Percentiles rank a stretch among this genome's conserved stretches.
Conservation (phyloP, 2,329 filamentous ascomycete genomes). For the Stenocarpella maydis region DNA sequence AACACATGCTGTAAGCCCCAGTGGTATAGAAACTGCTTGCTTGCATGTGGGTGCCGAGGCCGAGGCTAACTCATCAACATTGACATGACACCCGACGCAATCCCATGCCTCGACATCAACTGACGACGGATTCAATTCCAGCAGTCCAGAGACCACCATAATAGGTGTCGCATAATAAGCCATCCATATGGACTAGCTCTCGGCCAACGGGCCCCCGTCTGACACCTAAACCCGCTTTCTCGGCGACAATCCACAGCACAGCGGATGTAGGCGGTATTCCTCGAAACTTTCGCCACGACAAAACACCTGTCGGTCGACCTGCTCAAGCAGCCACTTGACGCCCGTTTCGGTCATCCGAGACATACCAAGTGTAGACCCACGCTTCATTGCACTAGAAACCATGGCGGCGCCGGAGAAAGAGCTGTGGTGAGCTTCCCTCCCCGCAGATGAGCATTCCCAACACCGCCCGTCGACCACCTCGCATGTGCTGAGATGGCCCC, state of each 20-base stretch:
- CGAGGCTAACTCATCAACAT: too few species aligned
- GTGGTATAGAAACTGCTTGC: not conserved
- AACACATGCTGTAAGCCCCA: not conserved
- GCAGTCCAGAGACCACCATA: not conserved
- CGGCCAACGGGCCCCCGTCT: not conserved
- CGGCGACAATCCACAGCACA: not conserved
- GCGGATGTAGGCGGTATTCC: not conserved
- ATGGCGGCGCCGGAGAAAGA: conserved; percentile 27
- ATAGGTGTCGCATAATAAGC: not conserved
- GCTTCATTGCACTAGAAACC: not conserved
- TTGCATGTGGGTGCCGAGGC: conserved; percentile 2
- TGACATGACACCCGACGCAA: conserved; percentile 16
- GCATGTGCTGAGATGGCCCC: conserved; percentile 1
- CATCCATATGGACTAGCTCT: not conserved
- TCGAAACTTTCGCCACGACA: not conserved
- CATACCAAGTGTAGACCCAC: not conserved
- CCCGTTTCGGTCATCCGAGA: not conserved
- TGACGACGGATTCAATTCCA: not conserved
- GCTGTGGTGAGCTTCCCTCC: conserved; percentile 18
- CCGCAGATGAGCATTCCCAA: not conserved
- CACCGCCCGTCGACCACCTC: not conserved
- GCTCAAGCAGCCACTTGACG: not conserved
- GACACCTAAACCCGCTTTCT: not conserved
- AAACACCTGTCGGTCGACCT: not conserved
- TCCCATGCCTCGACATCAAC: not conserved